These are phyloP conservation scores for Cryptococcus sp. DNA, from an alignment of 1,284 basidiomycete genomes.

Conservation along the genomic window DNA sequence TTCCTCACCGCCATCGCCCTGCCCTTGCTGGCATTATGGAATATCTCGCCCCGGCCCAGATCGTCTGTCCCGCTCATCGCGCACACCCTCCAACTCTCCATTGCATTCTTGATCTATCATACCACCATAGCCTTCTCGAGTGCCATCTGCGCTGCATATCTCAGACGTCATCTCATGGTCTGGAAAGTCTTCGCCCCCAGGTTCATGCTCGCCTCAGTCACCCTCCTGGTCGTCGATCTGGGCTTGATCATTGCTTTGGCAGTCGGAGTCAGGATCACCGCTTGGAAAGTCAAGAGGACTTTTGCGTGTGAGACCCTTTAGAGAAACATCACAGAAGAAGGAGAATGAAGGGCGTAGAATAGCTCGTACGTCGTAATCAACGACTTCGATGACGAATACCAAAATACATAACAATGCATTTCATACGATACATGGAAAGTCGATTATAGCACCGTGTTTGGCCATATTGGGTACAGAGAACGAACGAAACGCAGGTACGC, in stretches of 20 bases:
- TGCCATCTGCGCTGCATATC: constrained; percentile 71
- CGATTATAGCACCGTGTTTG: neutral
- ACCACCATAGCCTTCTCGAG: constrained; percentile 67
- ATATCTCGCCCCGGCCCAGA: constrained; percentile 66
- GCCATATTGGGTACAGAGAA: no score
- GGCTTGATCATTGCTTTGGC: constrained; percentile 52
- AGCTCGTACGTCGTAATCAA: neutral
- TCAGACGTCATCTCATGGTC: constrained; percentile 93
- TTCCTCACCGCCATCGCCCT: constrained; percentile 66
- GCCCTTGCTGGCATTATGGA: constrained; percentile 84
- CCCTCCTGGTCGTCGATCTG: constrained; percentile 56
- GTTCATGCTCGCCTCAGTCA: constrained; percentile 74
- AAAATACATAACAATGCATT: neutral
- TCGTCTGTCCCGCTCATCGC: constrained; percentile 46
- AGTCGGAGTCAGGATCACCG: constrained; percentile 45
- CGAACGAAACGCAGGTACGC: neutral
- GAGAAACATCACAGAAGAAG: neutral
- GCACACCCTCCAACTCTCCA: constrained; percentile 57
- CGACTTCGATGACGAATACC: neutral
- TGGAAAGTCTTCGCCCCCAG: constrained; percentile 98
- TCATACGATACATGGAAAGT: neutral
- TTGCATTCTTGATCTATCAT: constrained; percentile 74
- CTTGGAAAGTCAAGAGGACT: constrained; percentile 50
- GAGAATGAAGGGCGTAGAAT: no score
- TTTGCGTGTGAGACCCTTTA: constrained; percentile 44